These are phyloP conservation scores for Ajuga chamaepitys DNA, from an alignment of 257 asterid genomes.

Conservation along the genomic window DNA sequence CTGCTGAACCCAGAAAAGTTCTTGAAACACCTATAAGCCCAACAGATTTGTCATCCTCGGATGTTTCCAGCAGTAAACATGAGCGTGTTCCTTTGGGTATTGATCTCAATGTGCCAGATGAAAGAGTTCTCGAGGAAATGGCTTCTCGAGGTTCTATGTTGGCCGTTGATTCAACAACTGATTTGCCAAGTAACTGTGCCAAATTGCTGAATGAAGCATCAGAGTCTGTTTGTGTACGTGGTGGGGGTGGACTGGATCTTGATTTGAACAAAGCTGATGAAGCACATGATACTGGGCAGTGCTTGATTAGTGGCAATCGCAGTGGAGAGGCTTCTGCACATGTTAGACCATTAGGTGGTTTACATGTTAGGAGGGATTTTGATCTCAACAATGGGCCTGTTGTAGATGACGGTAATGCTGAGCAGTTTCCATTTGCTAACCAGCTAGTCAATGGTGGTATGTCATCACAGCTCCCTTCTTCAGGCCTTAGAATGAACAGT, in stretches of 20 bases:
- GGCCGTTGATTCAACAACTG: slow-evolving; percentile 4
- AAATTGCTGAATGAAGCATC: not conserved
- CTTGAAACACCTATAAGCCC: slow-evolving; percentile 25
- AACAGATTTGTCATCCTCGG: slow-evolving; percentile 13
- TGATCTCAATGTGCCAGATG: slow-evolving; percentile 53
- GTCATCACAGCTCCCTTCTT: slow-evolving; percentile 35
- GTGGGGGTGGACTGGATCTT: slow-evolving; percentile 36
- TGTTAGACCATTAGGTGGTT: slow-evolving; percentile 11
- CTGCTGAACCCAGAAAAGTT: slow-evolving; percentile 85
- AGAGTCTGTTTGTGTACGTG: slow-evolving; percentile 13
- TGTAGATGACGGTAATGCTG: slow-evolving; percentile 26
- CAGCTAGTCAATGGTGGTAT: slow-evolving; percentile 30
- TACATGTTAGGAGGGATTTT: slow-evolving; percentile 31
- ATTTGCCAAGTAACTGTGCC: slow-evolving; percentile 1
- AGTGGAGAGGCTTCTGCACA: slow-evolving; percentile 15
- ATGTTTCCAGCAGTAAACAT: slow-evolving; percentile 35
- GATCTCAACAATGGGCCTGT: slow-evolving; percentile 52
- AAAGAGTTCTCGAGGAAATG: slow-evolving; percentile 42
- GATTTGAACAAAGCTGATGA: slow-evolving; percentile 53
- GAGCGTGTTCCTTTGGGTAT: slow-evolving; percentile 37
- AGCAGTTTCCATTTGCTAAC: slow-evolving; percentile 7
- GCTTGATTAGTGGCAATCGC: slow-evolving; percentile 23
- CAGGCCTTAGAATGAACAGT: slow-evolving; percentile 31
- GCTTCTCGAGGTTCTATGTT: slow-evolving; percentile 23
- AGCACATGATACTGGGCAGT: slow-evolving; percentile 29